Percentiles rank a stretch among this genome's conserved stretches.
phyloP scores from a whole-genome alignment of 768 basidiomycete genomes.

The Termitomyces sp. region DNA sequence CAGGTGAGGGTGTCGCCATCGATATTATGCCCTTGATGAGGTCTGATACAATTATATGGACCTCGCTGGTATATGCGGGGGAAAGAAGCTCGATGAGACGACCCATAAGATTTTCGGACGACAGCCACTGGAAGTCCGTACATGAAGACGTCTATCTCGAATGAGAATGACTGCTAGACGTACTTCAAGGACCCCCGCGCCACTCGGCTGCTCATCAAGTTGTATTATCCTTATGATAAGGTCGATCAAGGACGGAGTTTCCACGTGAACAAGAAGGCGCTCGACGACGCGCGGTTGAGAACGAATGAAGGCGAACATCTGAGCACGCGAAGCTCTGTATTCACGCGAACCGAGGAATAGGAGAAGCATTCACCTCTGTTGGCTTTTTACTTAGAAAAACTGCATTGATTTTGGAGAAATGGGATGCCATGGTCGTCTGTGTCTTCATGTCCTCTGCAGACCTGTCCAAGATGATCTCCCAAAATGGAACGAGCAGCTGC shows the following conservation, averaged over 20 bases:
- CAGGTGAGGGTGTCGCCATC: slow-evolving; percentile 85
- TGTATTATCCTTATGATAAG: slow-evolving; percentile 87
- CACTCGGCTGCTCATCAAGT: slow-evolving; percentile 78
- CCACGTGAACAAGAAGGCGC: slow-evolving; percentile 78
- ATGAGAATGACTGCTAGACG: slow-evolving; percentile 31
- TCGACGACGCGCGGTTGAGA: slow-evolving; percentile 77
- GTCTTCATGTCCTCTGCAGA: slow-evolving; percentile 84
- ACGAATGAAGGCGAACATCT: slow-evolving; percentile 94
- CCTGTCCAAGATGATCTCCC: slow-evolving; percentile 82
- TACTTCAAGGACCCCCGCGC: slow-evolving; percentile 84
- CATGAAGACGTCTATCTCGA: slow-evolving; percentile 8
- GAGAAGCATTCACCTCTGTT: slow-evolving; percentile 62
- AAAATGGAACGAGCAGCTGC: slow-evolving; percentile 80
- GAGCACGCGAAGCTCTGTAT: slow-evolving; percentile 22
- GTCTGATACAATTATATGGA: slow-evolving; percentile 85
- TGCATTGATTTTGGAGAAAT: slow-evolving; percentile 93
- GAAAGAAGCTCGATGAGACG: slow-evolving; percentile 80
- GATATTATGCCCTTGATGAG: slow-evolving; percentile 93
- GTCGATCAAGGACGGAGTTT: slow-evolving; percentile 88
- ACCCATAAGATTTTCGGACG: slow-evolving; percentile 75
- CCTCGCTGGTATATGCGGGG: slow-evolving; percentile 64
- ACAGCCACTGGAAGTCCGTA: slow-evolving; percentile 65
- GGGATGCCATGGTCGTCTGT: slow-evolving; percentile 81
- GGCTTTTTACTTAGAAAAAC: slow-evolving; percentile 87
- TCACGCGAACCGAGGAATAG: slow-evolving; percentile 18